phyloP scores from a whole-genome alignment of 768 basidiomycete species.

The Favolaschia claudopus region DNA sequence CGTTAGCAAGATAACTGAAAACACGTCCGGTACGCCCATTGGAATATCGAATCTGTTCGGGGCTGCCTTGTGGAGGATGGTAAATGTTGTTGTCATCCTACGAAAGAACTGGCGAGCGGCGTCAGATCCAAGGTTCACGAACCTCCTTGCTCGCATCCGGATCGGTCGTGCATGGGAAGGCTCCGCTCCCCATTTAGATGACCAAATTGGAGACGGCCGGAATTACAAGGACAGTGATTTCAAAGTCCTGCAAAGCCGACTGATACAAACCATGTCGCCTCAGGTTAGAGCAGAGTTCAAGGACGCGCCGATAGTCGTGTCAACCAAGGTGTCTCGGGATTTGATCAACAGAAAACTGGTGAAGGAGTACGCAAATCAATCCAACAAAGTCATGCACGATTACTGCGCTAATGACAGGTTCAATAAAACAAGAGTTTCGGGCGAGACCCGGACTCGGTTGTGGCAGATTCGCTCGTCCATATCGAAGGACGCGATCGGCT shows the following conservation, averaged over 20 bases:
- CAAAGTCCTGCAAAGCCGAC: background rate
- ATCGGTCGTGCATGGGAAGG: slow-evolving; percentile 4
- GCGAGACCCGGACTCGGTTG: background rate
- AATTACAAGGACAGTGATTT: background rate
- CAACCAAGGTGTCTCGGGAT: background rate
- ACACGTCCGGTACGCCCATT: background rate
- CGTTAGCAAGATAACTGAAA: background rate
- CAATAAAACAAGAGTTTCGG: no score
- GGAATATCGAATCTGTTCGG: background rate
- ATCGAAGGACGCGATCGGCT: background rate
- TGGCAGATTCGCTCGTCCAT: background rate
- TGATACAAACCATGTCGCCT: background rate
- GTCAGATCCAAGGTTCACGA: background rate
- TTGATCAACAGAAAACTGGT: background rate
- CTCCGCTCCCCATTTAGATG: background rate
- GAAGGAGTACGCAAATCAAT: background rate
- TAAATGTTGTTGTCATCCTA: background rate
- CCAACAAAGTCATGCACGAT: background rate
- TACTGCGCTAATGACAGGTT: background rate
- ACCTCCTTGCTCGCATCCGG: background rate
- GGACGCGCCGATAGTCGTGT: background rate
- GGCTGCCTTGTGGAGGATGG: background rate
- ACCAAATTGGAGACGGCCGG: background rate
- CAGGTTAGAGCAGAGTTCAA: background rate
- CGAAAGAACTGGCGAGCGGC: background rate